Evolutionary conservation across 2,329 filamentous ascomycete genomes (phyloP).

Genomic region (Myrmaecium sp.): DNA sequence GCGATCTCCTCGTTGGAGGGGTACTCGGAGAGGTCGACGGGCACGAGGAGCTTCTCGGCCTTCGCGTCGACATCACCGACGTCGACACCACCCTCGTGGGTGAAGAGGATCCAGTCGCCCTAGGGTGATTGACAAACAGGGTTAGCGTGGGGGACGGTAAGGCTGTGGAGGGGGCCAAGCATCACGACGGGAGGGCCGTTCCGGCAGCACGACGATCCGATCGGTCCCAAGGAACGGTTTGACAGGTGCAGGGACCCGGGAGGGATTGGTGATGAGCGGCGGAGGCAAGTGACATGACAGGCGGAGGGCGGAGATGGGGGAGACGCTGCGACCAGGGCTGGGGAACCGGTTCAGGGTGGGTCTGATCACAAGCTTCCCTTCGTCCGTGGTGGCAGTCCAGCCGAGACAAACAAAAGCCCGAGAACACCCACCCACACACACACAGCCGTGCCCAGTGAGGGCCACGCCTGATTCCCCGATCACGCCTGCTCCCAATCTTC

Average conservation of each 20-base stretch:
- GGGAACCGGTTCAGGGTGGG: constrained; percentile 19
- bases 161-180: constrained; percentile 1
- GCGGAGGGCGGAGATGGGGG: too few relatives aligned
- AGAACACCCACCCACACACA: too few relatives aligned
- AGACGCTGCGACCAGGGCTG: constrained; percentile 2
- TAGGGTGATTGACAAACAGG: too few relatives aligned
- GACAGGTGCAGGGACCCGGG: constrained; percentile 19
- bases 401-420: constrained; percentile 19
- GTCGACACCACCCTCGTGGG: constrained; percentile 98
- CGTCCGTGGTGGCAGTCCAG: too few relatives aligned
- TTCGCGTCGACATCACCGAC: constrained; percentile 98
- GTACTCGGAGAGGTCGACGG: constrained; percentile 86
- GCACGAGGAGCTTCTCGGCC: constrained; percentile 95
- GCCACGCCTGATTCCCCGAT: too few relatives aligned
- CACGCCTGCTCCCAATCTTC: too few relatives aligned
- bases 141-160: constrained; percentile 2
- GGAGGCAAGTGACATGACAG: too few relatives aligned
- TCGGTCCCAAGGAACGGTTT: constrained; percentile 7
- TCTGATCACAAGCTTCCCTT: constrained; percentile 20
- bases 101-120: constrained; percentile 99
- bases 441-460: too few relatives aligned
- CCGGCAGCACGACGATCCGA: constrained; percentile 4
- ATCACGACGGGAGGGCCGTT: neutral
- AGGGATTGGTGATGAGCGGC: too few relatives aligned
- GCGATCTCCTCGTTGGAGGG: constrained; percentile 94